Evolutionary conservation across 2,329 filamentous ascomycete genomes (phyloP), one percentile per base, ranked within the genome.

Genomic region (Trichoderma atroviride): DNA sequence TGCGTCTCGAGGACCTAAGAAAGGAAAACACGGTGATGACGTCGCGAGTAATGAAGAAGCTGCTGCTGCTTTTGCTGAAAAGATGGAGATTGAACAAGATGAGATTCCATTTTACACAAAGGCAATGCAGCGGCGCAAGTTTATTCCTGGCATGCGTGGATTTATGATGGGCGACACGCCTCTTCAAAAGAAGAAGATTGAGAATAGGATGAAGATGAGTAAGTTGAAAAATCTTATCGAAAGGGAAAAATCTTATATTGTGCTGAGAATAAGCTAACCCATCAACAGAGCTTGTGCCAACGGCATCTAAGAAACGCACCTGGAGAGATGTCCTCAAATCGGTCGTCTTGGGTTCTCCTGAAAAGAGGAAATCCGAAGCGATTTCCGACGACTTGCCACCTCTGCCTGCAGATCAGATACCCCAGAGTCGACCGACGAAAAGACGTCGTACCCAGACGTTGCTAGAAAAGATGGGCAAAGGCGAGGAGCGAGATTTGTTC

Each of bases 91-190:
- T 6, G 43, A 69, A 40, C 35, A 47, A 22, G 53, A 29, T 13
- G 64, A 66, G 19, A 62, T 71, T 7, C 59, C 64, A 7, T 65
- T 47, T 31, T 64, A 56, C 61, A 57, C 43, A n/a, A 50, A 33
- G 27, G 70, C 69, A 19, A 56, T 61, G n/a, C 33, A 60, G 37
- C 53, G 57, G 33, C 56, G 31, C 19, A 60, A 35, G 56, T 78
- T 78, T 40, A 62, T 71, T 3, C 73, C 74, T 4, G 74, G 77
- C 0, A 63, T 67, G 31, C 65, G 70, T 14, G 72, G 74, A 61
- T 79, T 74, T 62, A 75, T 76, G 74, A 71, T 72, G 29, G 78
- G 77, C 6, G 75, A 78, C 52, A 79, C 78, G 11, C 74, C 73
- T 47, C 59, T 73, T 35, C 77, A 79, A 70, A 74, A 72, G 69